phyloP scores from a whole-genome alignment of 768 basidiomycete genomes.

The Mycena vitilis region DNA sequence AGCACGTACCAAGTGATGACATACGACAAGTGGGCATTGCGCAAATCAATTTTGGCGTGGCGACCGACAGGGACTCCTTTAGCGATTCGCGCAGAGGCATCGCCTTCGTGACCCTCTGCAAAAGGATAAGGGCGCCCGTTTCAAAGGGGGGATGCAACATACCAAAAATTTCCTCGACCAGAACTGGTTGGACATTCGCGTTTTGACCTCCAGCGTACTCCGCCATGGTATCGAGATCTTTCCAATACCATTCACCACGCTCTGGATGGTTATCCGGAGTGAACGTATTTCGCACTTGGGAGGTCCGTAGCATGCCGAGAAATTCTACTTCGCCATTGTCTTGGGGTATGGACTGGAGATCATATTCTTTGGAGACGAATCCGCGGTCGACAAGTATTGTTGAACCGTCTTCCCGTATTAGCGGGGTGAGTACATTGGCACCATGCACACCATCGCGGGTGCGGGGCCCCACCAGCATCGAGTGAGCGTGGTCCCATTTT shows the following conservation, averaged over 20 bases:
- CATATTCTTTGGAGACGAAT: slow-evolving; percentile 75
- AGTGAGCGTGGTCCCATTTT: slow-evolving; percentile 79
- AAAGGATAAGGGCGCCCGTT: slow-evolving; percentile 19
- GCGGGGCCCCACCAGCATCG: slow-evolving; percentile 86
- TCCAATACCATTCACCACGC: slow-evolving; percentile 92
- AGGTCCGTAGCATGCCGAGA: slow-evolving; percentile 88
- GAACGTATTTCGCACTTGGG: slow-evolving; percentile 79
- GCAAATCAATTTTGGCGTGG: slow-evolving; percentile 82
- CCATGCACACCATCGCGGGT: slow-evolving; percentile 92
- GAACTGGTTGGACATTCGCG: slow-evolving; percentile 85
- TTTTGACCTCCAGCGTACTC: slow-evolving; percentile 78
- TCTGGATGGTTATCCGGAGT: slow-evolving; percentile 90
- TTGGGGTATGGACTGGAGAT: slow-evolving; percentile 43
- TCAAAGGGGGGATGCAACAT: slow-evolving; percentile 38
- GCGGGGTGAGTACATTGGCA: slow-evolving; percentile 88
- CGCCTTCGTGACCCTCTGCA: slow-evolving; percentile 87
- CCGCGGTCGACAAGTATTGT: slow-evolving; percentile 94
- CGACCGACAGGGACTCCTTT: slow-evolving; percentile 91
- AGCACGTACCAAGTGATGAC: slow-evolving; percentile 88
- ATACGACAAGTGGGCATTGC: slow-evolving; percentile 96
- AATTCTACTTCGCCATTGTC: slow-evolving; percentile 75
- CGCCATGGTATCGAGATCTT: slow-evolving; percentile 85
- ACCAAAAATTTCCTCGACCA: slow-evolving; percentile 94
- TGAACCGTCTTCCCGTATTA: slow-evolving; percentile 81
- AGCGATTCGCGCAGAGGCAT: slow-evolving; percentile 65